These are phyloP conservation scores for Antrodiella citrinella DNA, from an alignment of 768 basidiomycete species.

Conservation along the genomic window DNA sequence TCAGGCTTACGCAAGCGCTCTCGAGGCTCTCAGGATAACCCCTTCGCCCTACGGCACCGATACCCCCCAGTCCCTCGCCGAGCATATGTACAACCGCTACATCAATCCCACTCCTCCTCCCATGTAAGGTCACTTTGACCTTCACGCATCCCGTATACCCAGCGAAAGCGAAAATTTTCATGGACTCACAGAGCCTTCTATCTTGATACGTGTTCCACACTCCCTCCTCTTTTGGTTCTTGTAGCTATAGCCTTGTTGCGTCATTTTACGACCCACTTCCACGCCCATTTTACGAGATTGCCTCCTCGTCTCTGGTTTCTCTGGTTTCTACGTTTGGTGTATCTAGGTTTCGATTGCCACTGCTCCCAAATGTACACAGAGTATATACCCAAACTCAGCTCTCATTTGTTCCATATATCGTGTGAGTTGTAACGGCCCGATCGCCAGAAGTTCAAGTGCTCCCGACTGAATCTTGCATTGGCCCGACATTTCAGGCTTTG, in stretches of 20 bases:
- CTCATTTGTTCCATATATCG: too few relatives aligned
- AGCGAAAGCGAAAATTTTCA: neutral
- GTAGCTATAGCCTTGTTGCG: neutral
- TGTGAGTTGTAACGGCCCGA: too few relatives aligned
- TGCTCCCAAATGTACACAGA: neutral
- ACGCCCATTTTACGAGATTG: conserved; percentile 1
- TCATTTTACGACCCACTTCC: neutral
- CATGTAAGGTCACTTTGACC: neutral
- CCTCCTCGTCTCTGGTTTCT: neutral
- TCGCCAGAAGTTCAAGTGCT: too few relatives aligned
- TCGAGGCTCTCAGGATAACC: conserved; percentile 17
- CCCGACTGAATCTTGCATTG: too few relatives aligned
- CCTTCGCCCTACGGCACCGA: conserved; percentile 11
- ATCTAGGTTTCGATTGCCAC: neutral
- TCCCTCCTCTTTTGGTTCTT: neutral
- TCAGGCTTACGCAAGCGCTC: conserved; percentile 16
- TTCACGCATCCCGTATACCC: neutral
- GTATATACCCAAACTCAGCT: neutral
- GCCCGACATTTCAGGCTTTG: too few relatives aligned
- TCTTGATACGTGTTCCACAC: neutral
- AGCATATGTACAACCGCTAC: conserved; percentile 14
- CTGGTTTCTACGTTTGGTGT: neutral
- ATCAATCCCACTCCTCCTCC: conserved; percentile 1
- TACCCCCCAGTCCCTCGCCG: conserved; percentile 12
- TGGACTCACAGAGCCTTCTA: neutral